Conservation (phyloP, 1,284 basidiomycete species). For the Trametes polyzona region DNA sequence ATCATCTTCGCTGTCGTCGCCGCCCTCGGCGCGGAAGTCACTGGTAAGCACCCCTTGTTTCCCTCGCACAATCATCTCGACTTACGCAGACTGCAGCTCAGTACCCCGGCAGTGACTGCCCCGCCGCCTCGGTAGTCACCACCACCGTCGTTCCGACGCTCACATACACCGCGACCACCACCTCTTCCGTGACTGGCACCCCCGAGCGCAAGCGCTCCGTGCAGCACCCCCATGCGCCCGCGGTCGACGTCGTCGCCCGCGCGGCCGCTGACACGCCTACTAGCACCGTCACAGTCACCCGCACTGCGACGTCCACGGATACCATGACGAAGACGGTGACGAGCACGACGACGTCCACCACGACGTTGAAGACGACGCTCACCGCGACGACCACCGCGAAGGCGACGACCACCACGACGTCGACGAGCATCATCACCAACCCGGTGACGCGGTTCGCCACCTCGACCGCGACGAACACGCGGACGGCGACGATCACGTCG, state of each 20-base stretch:
- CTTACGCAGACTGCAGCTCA: not conserved
- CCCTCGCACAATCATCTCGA: not conserved
- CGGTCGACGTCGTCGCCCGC: not conserved
- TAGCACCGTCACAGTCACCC: not conserved
- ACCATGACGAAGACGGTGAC: not conserved
- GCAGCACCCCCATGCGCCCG: not conserved
- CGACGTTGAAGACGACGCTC: not conserved
- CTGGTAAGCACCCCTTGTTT: not conserved
- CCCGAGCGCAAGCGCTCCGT: conserved; percentile 1
- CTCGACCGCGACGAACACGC: not conserved
- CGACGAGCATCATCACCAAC: conserved; percentile 1
- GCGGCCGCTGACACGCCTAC: conserved; percentile 49
- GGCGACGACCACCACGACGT: not conserved
- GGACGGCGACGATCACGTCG: not conserved
- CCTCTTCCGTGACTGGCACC: not conserved
- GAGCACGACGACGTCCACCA: not conserved
- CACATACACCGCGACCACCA: not conserved
- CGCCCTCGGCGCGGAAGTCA: not conserved
- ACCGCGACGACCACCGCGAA: not conserved
- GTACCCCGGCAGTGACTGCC: not conserved
- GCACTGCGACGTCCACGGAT: not conserved
- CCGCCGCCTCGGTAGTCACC: not conserved
- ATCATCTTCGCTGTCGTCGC: not conserved
- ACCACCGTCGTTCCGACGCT: not conserved
- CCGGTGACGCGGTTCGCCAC: not conserved